A percentile compares a stretch with the other conserved stretches of the same genome.
These are phyloP conservation scores for Cordyceps cicadae DNA, from an alignment of 2,329 filamentous ascomycete genomes.

Conservation along the genomic window DNA sequence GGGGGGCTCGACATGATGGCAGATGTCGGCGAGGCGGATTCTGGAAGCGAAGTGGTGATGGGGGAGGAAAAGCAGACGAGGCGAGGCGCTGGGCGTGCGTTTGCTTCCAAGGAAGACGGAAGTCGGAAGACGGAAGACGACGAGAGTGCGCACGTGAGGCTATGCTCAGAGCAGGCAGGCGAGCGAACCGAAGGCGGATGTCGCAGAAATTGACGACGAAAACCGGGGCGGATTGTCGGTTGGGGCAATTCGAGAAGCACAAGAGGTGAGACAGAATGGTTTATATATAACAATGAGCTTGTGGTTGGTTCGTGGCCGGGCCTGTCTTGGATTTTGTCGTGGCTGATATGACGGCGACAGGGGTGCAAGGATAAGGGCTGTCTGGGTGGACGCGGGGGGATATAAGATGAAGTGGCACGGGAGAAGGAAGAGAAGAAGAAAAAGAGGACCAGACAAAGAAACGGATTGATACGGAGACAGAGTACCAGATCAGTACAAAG, in stretches of 20 bases:
- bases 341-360: neutral
- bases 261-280: neutral
- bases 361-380: too few relatives aligned
- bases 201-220: neutral
- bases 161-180: slow-evolving; percentile 7
- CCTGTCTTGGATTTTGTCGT: neutral
- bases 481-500: neutral
- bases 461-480: neutral
- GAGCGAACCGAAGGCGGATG: slow-evolving; percentile 6
- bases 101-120: too few relatives aligned
- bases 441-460: neutral
- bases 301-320: neutral
- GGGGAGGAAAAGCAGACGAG: neutral
- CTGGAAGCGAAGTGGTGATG: neutral
- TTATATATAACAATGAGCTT: neutral
- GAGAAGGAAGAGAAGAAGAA: neutral
- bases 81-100: neutral
- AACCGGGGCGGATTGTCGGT: neutral
- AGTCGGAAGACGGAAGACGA: too few relatives aligned
- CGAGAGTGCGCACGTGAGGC: slow-evolving; percentile 9
- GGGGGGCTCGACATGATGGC: slow-evolving; percentile 10
- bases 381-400: neutral
- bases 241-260: neutral
- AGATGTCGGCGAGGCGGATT: neutral
- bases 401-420: neutral